Base-by-base conservation (phyloP, 768 basidiomycete species). In the Boletus patriciae region DNA sequence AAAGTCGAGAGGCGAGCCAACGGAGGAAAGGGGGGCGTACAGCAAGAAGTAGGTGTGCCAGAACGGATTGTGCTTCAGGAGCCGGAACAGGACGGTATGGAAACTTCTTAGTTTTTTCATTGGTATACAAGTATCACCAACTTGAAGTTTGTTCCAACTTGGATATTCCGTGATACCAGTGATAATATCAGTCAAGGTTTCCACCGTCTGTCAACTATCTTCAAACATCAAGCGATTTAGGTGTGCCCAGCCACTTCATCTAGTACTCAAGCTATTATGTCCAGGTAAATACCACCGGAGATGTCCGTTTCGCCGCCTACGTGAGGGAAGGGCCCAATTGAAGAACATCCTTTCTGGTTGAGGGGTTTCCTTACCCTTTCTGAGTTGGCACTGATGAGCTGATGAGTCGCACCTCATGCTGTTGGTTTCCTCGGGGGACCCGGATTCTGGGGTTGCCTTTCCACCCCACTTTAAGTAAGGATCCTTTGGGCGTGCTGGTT, bases 1-100 rank as follows among this genome's bases (percentile, higher is more conserved):
- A 60, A 51, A 4, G 54, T 11, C n/a, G 52, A 55, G 48, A 53
- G 16, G 40, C 46, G 52, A 40, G 40, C 48, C 50, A 58, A 21
- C 21, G 62, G 45, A 52, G 60, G 47, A 41, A 59, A 51, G n/a
- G 55, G 55, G 18, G 41, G 47, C 1, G 48, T 50, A 18, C 50
- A 43, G 29, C 51, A 49, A 25, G 58, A 40, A 19, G 60, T 21
- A 50, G 44, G 47, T 31, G 36, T 23, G 4, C 57, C 67, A 7
- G 62, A 57, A 42, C 67, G 68, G 55, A 62, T 78, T 29, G 70
- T 78, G 23, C 66, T 76, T 33, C 70, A 72, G 62, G 79, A 80
- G 62, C 76, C 73, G 29, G 77, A 80, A 50, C 79, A 79, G 55
- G 77, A 77, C 21, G 68, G 65, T 48, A 74, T 74, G 71, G 78